Percentiles rank a stretch among this genome's conserved stretches.
phyloP scores from a whole-genome alignment of 75 land plant species.

The Cunninghamia lanceolata region DNA sequence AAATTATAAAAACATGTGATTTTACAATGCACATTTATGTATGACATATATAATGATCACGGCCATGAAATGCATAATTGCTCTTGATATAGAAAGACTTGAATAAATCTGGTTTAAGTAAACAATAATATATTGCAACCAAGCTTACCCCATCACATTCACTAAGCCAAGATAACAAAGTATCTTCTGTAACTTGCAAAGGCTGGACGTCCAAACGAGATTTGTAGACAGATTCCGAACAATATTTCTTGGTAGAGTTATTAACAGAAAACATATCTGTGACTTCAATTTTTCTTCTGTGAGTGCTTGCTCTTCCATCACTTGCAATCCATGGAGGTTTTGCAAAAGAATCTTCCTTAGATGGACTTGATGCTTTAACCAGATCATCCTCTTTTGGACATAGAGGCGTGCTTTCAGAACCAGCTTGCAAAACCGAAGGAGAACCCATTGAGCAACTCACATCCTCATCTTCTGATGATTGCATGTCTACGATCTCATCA shows the following conservation, averaged over 20 bases:
- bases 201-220: neutral
- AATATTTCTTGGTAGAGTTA: slow-evolving; percentile 8
- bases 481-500: slow-evolving; percentile 13
- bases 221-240: slow-evolving; percentile 8
- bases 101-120: neutral
- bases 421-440: neutral
- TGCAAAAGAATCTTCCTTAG: slow-evolving; percentile 6
- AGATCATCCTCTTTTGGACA: slow-evolving; percentile 11
- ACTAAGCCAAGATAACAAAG: slow-evolving; percentile 37
- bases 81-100: neutral
- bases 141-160: slow-evolving; percentile 38
- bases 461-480: slow-evolving; percentile 12
- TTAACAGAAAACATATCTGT: slow-evolving; percentile 2
- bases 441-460: neutral
- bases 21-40: neutral
- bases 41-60: neutral
- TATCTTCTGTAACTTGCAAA: slow-evolving; percentile 28
- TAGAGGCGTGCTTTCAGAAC: neutral
- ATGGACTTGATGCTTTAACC: neutral
- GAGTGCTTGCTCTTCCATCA: slow-evolving; percentile 4
- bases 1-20: slow-evolving; percentile 4
- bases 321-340: slow-evolving; percentile 24
- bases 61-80: neutral
- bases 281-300: slow-evolving; percentile 5
- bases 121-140: neutral